A percentile compares a stretch with the other conserved stretches of the same genome.
Conservation (phyloP, 805 yeast species). For the Jamesozyma hellenica region DNA sequence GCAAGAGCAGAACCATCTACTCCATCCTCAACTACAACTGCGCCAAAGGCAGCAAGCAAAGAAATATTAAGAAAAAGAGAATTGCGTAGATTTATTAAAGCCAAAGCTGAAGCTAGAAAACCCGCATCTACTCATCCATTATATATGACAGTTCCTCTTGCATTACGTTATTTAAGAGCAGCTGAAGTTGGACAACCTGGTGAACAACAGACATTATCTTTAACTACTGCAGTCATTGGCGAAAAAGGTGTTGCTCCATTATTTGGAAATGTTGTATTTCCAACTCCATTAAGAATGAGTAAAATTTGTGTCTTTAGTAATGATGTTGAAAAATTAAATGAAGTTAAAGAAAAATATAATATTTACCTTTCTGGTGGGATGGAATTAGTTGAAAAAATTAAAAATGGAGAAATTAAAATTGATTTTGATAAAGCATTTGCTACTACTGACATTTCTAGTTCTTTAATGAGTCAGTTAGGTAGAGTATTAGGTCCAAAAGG, state of each 20-base stretch:
- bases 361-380: slow-evolving; percentile 63
- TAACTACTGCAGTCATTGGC: slow-evolving; percentile 54
- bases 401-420: slow-evolving; percentile 38
- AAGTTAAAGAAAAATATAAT: slow-evolving; percentile 45
- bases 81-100: slow-evolving; percentile 29
- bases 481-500: slow-evolving; percentile 80
- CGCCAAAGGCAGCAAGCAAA: slow-evolving; percentile 16
- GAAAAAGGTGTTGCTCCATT: slow-evolving; percentile 73
- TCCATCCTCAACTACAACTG: neutral
- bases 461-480: slow-evolving; percentile 56
- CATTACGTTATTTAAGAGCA: slow-evolving; percentile 73
- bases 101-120: slow-evolving; percentile 31
- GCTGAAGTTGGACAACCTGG: slow-evolving; percentile 80
- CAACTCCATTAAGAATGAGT: slow-evolving; percentile 59
- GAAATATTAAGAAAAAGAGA: slow-evolving; percentile 30
- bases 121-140: slow-evolving; percentile 46
- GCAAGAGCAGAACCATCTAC: neutral
- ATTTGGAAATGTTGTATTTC: slow-evolving; percentile 60
- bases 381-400: slow-evolving; percentile 55
- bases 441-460: slow-evolving; percentile 67
- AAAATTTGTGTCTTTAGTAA: slow-evolving; percentile 60
- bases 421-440: slow-evolving; percentile 73
- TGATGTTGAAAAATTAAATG: slow-evolving; percentile 40
- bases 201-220: slow-evolving; percentile 57
- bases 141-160: slow-evolving; percentile 61